phyloP scores from a whole-genome alignment of 176 grass and related monocot species.

The Carex parvula region DNA sequence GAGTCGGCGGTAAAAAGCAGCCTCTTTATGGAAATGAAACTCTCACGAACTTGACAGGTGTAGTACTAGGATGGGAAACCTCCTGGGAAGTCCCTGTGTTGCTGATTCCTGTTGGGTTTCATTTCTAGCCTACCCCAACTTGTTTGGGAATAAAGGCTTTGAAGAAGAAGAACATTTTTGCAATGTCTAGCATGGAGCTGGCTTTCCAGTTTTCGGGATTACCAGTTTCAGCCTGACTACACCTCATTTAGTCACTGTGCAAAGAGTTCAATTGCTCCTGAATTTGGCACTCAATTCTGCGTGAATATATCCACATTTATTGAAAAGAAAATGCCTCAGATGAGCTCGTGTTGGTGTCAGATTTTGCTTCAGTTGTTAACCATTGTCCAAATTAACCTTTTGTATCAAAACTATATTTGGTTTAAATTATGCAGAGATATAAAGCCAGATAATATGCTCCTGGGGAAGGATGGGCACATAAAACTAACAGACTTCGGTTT shows the following conservation, averaged over 20 bases:
- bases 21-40: too few relatives aligned
- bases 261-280: not conserved
- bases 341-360: not conserved
- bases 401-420: slow-evolving; percentile 13
- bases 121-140: too few relatives aligned
- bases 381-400: not conserved
- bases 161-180: not conserved
- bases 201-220: not conserved
- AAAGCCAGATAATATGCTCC: slow-evolving; percentile 50
- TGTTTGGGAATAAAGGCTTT: too few relatives aligned
- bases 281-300: not conserved
- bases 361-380: not conserved
- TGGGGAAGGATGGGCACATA: slow-evolving; percentile 44
- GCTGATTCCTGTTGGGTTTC: too few relatives aligned
- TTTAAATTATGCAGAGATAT: slow-evolving; percentile 39
- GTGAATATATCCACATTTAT: not conserved
- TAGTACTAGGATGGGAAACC: too few relatives aligned
- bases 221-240: not conserved
- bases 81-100: too few relatives aligned
- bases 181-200: not conserved
- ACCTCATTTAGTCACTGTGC: not conserved
- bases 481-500: slow-evolving; percentile 54
- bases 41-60: too few relatives aligned
- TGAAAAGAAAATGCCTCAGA: not conserved
- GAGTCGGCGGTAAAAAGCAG: too few relatives aligned